Percentiles rank a stretch among this genome's conserved stretches.
Conservation (phyloP, 345 rosid genomes). For the Salix brachista region DNA sequence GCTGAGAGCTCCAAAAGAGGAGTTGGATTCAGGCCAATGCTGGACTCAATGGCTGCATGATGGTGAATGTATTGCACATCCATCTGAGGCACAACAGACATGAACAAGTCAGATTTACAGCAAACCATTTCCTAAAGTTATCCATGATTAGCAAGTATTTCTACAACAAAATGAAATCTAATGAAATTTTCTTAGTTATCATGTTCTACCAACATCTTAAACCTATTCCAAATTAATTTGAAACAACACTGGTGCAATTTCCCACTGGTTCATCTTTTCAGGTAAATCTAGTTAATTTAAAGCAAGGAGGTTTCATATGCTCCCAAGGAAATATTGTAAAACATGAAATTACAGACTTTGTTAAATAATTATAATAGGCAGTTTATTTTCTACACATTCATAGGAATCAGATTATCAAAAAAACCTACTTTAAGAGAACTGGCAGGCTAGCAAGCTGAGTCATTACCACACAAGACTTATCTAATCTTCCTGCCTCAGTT, state of each 20-base stretch:
- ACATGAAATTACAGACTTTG: background rate
- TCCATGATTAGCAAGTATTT: conserved; percentile 3
- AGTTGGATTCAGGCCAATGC: conserved; percentile 74
- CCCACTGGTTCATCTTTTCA: background rate
- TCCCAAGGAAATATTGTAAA: background rate
- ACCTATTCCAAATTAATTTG: background rate
- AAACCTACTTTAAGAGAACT: background rate
- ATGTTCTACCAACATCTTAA: background rate
- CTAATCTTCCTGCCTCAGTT: background rate
- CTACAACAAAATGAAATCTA: background rate
- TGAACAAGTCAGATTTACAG: conserved; percentile 3
- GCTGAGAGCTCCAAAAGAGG: conserved; percentile 74
- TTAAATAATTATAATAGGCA: background rate
- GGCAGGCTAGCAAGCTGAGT: background rate
- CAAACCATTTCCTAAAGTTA: background rate
- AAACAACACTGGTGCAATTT: background rate
- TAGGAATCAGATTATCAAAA: background rate
- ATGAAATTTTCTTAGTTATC: background rate
- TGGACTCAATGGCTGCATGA: conserved; percentile 61
- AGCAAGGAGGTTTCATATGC: background rate
- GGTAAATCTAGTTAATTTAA: background rate
- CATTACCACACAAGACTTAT: background rate
- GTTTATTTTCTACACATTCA: background rate
- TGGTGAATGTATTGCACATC: conserved; percentile 76
- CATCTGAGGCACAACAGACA: conserved; percentile 40